Percentiles rank a stretch among this genome's conserved stretches.
phyloP scores from a whole-genome alignment of 768 basidiomycete species.

The Phaeotremella skinneri region DNA sequence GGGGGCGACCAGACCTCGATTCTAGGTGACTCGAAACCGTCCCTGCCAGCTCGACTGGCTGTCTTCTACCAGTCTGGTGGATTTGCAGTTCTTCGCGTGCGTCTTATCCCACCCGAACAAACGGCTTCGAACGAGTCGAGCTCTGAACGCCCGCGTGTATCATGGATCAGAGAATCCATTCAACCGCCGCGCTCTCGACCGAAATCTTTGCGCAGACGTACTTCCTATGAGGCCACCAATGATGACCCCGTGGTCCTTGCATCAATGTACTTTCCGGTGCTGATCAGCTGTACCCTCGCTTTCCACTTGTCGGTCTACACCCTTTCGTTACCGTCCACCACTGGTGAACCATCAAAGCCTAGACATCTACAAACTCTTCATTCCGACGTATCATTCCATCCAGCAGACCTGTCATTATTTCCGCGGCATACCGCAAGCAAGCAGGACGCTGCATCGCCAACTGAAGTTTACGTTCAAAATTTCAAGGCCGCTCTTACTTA shows the following conservation, averaged over 20 bases:
- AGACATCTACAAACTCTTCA: conserved; percentile 41
- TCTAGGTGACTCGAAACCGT: neutral
- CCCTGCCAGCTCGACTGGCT: conserved; percentile 35
- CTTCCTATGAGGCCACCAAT: conserved; percentile 16
- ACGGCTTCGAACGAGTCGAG: neutral
- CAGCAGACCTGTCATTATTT: conserved; percentile 43
- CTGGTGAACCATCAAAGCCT: conserved; percentile 12
- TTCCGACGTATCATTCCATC: conserved; percentile 48
- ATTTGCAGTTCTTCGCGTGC: conserved; percentile 35
- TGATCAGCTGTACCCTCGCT: conserved; percentile 40
- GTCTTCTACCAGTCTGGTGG: conserved; percentile 50
- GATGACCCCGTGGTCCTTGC: conserved; percentile 47
- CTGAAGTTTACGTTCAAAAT: neutral
- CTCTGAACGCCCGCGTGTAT: neutral
- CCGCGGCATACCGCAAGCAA: conserved; percentile 10
- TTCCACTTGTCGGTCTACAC: conserved; percentile 47
- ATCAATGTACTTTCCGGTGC: conserved; percentile 32
- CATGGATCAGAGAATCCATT: conserved; percentile 37
- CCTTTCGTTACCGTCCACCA: neutral
- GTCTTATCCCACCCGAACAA: neutral
- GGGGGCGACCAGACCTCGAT: conserved; percentile 11
- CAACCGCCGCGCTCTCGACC: conserved; percentile 29
- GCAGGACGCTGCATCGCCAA: neutral
- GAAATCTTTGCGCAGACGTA: conserved; percentile 20
- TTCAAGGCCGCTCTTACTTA: conserved; percentile 46